Evolutionary conservation across 495 filamentous ascomycete genomes (phyloP), one percentile per base, ranked within the genome.

Genomic region (Corynascus novoguineensis): DNA sequence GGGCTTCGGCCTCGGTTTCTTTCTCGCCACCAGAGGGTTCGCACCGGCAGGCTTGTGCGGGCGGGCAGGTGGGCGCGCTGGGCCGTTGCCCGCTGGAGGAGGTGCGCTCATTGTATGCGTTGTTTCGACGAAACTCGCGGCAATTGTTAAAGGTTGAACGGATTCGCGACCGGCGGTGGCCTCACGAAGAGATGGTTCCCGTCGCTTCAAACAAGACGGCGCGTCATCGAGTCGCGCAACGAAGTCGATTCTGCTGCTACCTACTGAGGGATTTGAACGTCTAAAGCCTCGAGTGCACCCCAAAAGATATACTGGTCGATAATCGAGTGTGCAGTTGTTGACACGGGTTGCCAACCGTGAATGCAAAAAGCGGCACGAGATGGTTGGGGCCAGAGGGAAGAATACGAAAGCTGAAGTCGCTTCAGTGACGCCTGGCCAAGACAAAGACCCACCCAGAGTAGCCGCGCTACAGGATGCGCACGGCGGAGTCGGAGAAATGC

Each of bases 21-120:
- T 88, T 24, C 83, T 79, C 52, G 85, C 77, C 21, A 88, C 81
- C 15, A 90, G 71, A 3, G 88, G 87, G 63, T 93, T 58, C 15
- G 42, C 82, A 38, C 49, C 53, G 47, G 72, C 69, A 58, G 77
- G 79, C 25, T 77, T 79, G 54, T 73, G 74, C 12, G 69, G 62
- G 22, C 67, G 58, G 5, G 58, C 64, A 54, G 63, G 66, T 32
- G 58, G 68, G 58, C 28, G 60, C 52, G 64, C 58, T 57, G 48
- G 58, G 66, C 75, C 75, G 53, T 72, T 75, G 40, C 61, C 61
- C 47, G 60, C 60, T 12, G 46, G 44, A 41, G 80, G 72, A 31
- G 80, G 82, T 35, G 83, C 78, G 58, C 79, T 86, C 82, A 85
- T 86, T 49, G 45, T 74, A 51, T 61, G 53, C 46, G 54, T 11